A percentile compares a stretch with the other conserved stretches of the same genome.
Conservation (phyloP, 768 basidiomycete genomes). For the Rhodotorula babjevae region DNA sequence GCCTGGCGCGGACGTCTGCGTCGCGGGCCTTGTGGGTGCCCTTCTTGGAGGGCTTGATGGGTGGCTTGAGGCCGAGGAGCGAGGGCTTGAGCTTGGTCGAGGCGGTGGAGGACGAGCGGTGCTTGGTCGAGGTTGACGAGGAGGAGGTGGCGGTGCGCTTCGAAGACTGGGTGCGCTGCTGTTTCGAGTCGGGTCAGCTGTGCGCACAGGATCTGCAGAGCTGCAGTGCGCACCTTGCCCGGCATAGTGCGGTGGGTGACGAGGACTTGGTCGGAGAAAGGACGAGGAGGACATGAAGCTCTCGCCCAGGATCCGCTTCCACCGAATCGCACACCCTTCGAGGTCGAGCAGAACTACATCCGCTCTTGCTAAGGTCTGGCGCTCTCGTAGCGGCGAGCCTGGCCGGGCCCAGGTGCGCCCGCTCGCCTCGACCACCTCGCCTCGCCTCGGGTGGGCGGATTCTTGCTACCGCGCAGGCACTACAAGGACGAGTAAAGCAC, state of each 20-base stretch:
- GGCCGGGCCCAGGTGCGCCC: too few relatives aligned
- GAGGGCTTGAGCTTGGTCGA: conserved; percentile 1
- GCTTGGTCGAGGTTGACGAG: neutral
- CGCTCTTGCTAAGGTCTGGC: too few relatives aligned
- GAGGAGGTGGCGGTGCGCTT: neutral
- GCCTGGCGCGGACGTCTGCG: neutral
- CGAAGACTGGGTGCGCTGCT: neutral
- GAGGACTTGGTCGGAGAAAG: neutral
- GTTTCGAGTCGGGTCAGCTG: neutral
- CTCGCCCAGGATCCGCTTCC: too few relatives aligned
- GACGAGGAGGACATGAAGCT: too few relatives aligned
- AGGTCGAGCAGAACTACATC: too few relatives aligned
- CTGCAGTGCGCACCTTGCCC: neutral
- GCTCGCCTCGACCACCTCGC: too few relatives aligned
- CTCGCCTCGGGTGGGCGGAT: too few relatives aligned
- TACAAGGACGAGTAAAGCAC: too few relatives aligned
- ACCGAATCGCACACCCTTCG: too few relatives aligned
- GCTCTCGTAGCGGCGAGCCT: too few relatives aligned
- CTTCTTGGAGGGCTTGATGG: neutral
- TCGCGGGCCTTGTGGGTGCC: neutral
- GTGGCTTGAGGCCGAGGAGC: conserved; percentile 7
- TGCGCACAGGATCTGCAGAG: too few relatives aligned
- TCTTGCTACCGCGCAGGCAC: too few relatives aligned
- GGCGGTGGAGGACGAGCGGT: neutral
- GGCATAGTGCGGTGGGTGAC: neutral